Evolutionary conservation across 192 early-diverging fungal species (phyloP), one percentile per base, ranked within the genome.

Genomic region (Martensiomyces pterosporus): DNA sequence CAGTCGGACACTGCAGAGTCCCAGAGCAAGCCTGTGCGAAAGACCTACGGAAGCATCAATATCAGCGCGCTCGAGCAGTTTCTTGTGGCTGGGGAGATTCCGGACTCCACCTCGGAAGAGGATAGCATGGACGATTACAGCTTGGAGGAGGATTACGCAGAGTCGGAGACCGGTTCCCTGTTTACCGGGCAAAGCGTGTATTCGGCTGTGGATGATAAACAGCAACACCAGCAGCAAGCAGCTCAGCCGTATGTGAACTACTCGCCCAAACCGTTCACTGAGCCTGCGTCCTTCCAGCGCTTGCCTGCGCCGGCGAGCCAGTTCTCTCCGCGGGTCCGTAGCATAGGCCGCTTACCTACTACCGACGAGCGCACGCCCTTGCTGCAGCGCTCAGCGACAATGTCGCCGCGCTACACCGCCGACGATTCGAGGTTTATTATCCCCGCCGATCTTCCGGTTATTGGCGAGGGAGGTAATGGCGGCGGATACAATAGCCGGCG

Each of bases 11-110:
- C n/a, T n/a, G n/a, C n/a, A n/a, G n/a, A n/a, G n/a, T n/a, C n/a
- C n/a, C n/a, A n/a, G n/a, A n/a, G n/a, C n/a, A n/a, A n/a, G n/a
- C n/a, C n/a, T n/a, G n/a, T 49, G 17, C 57, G 51, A 3, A 21
- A 9, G 39, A 40, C 18, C n/a, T 60, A 55, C 19, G 59, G 64
- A 4, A 39, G 58, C 0, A 67, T 68, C 43, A 75, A 75, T n/a
- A 56, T 75, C 32, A 61, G 51, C 9, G 52, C 56, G 13, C 39
- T 75, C 21, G 61, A 75, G 50, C 60, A 50, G 42, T 75, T 75
- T 32, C 51, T 75, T 2, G 65, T 63, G 17, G 61, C 67, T 8
- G 72, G 72, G 10, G 56, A 64, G 27, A 54, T 75, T 13, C 72
- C 65, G 1, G 60, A 47, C 3, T 64, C 72, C 4, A 64, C 65